Percentiles rank a stretch among this genome's conserved stretches.
Conservation (phyloP, 169 alveolate species). For the Eimeria mitis region DNA sequence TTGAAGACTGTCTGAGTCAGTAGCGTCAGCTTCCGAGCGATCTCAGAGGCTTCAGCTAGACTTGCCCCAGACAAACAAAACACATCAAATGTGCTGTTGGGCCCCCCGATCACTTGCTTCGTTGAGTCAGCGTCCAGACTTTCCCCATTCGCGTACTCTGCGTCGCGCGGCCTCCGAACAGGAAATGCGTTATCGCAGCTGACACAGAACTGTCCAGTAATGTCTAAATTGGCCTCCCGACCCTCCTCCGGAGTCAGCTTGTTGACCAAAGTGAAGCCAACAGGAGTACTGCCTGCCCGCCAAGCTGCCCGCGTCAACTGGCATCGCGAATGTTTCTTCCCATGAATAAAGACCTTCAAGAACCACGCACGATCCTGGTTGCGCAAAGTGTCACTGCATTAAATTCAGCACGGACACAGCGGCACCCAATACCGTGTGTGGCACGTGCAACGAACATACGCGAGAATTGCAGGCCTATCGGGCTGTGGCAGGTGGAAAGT, state of each 20-base stretch:
- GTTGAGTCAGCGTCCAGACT: background rate
- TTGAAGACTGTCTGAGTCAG: constrained; percentile 79
- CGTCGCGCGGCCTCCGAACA: constrained; percentile 29
- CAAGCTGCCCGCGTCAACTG: constrained; percentile 82
- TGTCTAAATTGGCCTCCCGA: constrained; percentile 60
- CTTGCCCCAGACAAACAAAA: constrained; percentile 76
- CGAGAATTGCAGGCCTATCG: background rate
- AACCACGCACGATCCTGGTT: constrained; percentile 75
- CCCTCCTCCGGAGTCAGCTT: constrained; percentile 77
- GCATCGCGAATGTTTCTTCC: constrained; percentile 65
- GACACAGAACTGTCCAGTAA: constrained; percentile 80
- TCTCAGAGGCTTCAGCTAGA: constrained; percentile 63
- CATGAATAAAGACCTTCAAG: constrained; percentile 80
- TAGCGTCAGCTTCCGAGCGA: constrained; percentile 56
- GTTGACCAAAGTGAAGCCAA: constrained; percentile 80
- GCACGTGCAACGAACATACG: background rate
- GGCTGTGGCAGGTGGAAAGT: background rate
- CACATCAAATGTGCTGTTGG: constrained; percentile 64
- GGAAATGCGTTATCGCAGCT: constrained; percentile 78
- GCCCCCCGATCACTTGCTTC: background rate
- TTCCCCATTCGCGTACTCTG: constrained; percentile 48
- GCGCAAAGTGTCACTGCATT: constrained; percentile 37
- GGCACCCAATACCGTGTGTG: constrained; percentile 5
- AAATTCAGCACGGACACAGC: constrained; percentile 23
- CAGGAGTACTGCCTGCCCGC: constrained; percentile 76